phyloP scores from a whole-genome alignment of 2,329 filamentous ascomycete species.

The Colletotrichum brevisporum region DNA sequence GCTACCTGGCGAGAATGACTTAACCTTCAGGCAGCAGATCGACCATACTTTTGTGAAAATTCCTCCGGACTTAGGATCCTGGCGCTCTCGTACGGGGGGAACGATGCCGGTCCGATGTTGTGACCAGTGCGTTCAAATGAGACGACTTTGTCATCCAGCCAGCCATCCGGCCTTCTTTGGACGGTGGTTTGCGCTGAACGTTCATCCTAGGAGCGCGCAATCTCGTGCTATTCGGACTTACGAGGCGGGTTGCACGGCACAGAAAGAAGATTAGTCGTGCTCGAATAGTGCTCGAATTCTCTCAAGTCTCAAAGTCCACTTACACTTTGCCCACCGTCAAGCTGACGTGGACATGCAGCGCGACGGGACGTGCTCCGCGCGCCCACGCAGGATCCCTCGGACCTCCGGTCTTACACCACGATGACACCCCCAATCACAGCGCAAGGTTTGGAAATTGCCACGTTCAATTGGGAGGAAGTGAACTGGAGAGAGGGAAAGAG shows the following conservation, averaged over 20 bases:
- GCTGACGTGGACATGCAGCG: slow-evolving; percentile 16
- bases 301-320: not conserved
- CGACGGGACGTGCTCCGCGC: slow-evolving; percentile 11
- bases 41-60: too few species aligned
- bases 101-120: slow-evolving; percentile 5
- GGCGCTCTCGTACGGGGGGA: too few species aligned
- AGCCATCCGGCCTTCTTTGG: not conserved
- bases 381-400: slow-evolving; percentile 3
- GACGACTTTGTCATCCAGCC: slow-evolving; percentile 16
- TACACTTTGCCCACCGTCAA: not conserved
- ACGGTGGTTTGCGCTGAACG: not conserved
- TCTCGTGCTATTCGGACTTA: not conserved
- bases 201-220: slow-evolving; percentile 7
- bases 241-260: slow-evolving; percentile 10
- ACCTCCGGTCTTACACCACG: slow-evolving; percentile 13
- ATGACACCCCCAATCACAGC: slow-evolving; percentile 15
- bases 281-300: slow-evolving; percentile 15
- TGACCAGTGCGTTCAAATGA: slow-evolving; percentile 1
- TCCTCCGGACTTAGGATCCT: too few species aligned
- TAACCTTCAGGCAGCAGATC: too few species aligned
- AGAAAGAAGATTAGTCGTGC: too few species aligned
- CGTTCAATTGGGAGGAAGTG: not conserved
- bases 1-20: too few species aligned
- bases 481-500: not conserved
- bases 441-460: slow-evolving; percentile 13